A percentile compares a stretch with the other conserved stretches of the same genome.
These are phyloP conservation scores for Glycine tomentella DNA, from an alignment of 306 rosid genomes.

Conservation along the genomic window DNA sequence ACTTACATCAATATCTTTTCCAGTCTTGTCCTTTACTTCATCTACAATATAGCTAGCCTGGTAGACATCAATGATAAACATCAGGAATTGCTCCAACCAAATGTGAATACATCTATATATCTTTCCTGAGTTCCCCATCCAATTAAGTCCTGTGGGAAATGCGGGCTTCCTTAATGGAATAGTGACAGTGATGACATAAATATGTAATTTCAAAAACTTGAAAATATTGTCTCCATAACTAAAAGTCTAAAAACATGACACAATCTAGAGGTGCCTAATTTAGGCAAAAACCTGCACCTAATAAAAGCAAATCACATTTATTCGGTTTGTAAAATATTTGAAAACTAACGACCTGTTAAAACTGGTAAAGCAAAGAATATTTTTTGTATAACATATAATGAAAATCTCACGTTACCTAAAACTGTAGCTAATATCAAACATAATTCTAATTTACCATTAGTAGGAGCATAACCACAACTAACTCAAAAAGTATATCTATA, in stretches of 20 bases:
- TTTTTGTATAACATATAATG: not conserved
- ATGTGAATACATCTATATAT: not conserved
- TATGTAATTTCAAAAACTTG: constrained; percentile 9
- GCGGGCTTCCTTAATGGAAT: not conserved
- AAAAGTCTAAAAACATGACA: constrained; percentile 5
- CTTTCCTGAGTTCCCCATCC: constrained; percentile 18
- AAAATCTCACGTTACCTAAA: constrained; percentile 6
- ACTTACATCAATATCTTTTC: constrained; percentile 69
- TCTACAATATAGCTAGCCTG: constrained; percentile 87
- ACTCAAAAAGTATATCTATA: not conserved
- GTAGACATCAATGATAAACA: constrained; percentile 43
- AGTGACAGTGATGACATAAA: not conserved
- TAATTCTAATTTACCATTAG: not conserved
- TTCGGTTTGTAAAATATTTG: constrained; percentile 8
- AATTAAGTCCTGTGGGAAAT: constrained; percentile 8
- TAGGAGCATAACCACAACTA: not conserved
- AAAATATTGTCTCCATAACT: not conserved
- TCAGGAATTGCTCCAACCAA: constrained; percentile 23
- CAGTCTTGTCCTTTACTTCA: constrained; percentile 95
- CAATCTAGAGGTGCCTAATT: not conserved
- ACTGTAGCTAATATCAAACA: not conserved
- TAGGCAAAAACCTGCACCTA: not conserved
- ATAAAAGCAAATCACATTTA: not conserved
- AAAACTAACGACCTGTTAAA: constrained; percentile 10
- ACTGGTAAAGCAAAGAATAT: not conserved